These are phyloP conservation scores for Leishmania guyanensis DNA, from an alignment of 208 protist species.

Conservation along the genomic window DNA sequence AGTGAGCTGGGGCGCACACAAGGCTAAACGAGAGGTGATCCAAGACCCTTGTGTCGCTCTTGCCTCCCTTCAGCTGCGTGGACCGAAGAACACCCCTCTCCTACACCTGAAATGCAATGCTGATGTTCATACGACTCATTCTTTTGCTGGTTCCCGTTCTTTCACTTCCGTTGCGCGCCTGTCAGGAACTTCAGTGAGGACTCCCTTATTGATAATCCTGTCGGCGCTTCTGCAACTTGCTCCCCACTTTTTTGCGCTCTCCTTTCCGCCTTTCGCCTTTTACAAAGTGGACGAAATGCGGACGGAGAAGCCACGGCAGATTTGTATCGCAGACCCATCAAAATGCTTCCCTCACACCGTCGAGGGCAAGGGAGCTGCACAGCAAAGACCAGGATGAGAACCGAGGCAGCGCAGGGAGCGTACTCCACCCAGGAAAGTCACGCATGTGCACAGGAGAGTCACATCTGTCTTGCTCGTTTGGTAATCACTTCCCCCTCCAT, in stretches of 20 bases:
- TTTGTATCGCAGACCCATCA: not conserved
- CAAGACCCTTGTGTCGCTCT: not conserved
- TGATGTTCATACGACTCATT: not conserved
- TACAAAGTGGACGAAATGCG: constrained; percentile 9
- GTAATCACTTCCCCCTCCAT: not conserved
- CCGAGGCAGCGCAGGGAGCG: constrained; percentile 4
- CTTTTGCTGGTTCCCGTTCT: not conserved
- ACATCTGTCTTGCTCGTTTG: not conserved
- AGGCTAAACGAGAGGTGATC: too few relatives aligned
- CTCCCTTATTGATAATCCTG: not conserved
- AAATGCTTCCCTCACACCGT: constrained; percentile 1
- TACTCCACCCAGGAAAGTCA: not conserved
- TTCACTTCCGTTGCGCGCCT: not conserved
- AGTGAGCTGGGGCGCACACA: not conserved
- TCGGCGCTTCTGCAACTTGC: not conserved
- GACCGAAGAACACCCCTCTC: not conserved
- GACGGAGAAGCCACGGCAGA: not conserved
- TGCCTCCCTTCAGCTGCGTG: not conserved
- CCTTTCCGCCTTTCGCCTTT: constrained; percentile 4
- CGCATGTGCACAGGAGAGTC: not conserved
- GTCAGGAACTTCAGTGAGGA: not conserved
- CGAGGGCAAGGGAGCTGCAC: constrained; percentile 6
- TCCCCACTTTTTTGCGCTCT: not conserved
- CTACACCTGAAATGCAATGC: not conserved
- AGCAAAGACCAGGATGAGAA: constrained; percentile 22